phyloP scores from a whole-genome alignment of 2,329 filamentous ascomycete species.

The Stagonosporopsis tanaceti region DNA sequence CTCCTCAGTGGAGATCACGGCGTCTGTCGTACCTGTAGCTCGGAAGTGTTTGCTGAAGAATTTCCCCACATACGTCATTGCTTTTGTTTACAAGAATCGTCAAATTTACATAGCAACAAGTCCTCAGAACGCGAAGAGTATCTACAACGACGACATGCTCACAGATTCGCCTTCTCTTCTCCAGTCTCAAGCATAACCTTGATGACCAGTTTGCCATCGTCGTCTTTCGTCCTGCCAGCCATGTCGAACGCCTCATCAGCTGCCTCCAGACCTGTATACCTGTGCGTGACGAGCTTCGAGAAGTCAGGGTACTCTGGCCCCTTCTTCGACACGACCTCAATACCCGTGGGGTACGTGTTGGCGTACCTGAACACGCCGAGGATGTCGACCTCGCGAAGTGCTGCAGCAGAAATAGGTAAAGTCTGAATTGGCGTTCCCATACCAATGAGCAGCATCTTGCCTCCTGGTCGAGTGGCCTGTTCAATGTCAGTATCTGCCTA shows the following conservation, averaged over 20 bases:
- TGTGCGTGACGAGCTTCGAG: constrained; percentile 76
- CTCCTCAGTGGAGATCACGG: neutral
- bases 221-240: constrained; percentile 72
- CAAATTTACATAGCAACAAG: neutral
- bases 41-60: neutral
- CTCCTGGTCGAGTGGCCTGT: constrained; percentile 69
- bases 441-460: constrained; percentile 77
- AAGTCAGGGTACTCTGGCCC: constrained; percentile 66
- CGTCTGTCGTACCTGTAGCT: constrained; percentile 1
- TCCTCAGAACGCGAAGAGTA: neutral
- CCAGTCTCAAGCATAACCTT: constrained; percentile 69
- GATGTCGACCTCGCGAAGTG: constrained; percentile 78
- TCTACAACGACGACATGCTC: constrained; percentile 5
- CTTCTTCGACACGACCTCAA: constrained; percentile 63
- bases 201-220: constrained; percentile 72
- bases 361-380: constrained; percentile 81
- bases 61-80: constrained; percentile 13
- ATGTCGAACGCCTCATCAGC: constrained; percentile 73
- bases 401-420: constrained; percentile 74
- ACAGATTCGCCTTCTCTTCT: constrained; percentile 35
- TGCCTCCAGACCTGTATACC: constrained; percentile 69
- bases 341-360: constrained; percentile 77
- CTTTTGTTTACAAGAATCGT: constrained; percentile 12
- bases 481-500: constrained; percentile 9
- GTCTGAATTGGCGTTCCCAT: constrained; percentile 83